Evolutionary conservation across 192 early-diverging fungal genomes (phyloP).

Genomic region (Entrophospora sp.): DNA sequence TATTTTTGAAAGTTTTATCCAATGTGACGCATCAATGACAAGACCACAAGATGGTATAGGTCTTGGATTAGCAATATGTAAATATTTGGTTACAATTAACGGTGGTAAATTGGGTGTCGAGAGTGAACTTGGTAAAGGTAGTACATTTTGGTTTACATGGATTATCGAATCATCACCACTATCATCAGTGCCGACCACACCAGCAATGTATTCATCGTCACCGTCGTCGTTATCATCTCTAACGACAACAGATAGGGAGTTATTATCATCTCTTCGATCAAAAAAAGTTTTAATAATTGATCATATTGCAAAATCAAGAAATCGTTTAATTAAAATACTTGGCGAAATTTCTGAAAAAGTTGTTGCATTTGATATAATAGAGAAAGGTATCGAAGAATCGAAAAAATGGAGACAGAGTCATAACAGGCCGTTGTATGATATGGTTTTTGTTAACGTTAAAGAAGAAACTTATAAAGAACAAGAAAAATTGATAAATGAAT

Average conservation of each 20-base stretch:
- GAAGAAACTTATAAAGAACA: conserved; percentile 10
- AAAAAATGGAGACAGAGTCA: too few relatives aligned
- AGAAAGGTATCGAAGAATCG: conserved; percentile 20
- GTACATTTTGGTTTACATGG: conserved; percentile 34
- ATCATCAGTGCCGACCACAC: neutral
- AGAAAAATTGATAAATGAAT: conserved; percentile 20
- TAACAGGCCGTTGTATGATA: conserved; percentile 25
- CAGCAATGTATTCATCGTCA: conserved; percentile 28
- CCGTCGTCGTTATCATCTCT: conserved; percentile 4
- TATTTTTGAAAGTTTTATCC: conserved; percentile 64
- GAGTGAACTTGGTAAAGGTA: conserved; percentile 32
- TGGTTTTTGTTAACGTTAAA: conserved; percentile 26
- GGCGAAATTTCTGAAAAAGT: conserved; percentile 2
- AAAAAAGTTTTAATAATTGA: conserved; percentile 19
- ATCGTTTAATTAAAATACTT: neutral
- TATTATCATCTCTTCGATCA: conserved; percentile 8
- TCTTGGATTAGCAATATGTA: conserved; percentile 39
- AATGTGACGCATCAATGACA: conserved; percentile 59
- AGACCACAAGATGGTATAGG: conserved; percentile 43
- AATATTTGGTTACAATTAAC: conserved; percentile 35
- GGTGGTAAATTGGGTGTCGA: conserved; percentile 33
- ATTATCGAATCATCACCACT: neutral
- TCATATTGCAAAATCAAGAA: conserved; percentile 3
- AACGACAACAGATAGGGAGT: neutral
- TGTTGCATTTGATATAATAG: conserved; percentile 19